A percentile compares a stretch with the other conserved stretches of the same genome.
phyloP scores from a whole-genome alignment of 768 basidiomycete species.

The Krasilnikovozyma curviuscula region DNA sequence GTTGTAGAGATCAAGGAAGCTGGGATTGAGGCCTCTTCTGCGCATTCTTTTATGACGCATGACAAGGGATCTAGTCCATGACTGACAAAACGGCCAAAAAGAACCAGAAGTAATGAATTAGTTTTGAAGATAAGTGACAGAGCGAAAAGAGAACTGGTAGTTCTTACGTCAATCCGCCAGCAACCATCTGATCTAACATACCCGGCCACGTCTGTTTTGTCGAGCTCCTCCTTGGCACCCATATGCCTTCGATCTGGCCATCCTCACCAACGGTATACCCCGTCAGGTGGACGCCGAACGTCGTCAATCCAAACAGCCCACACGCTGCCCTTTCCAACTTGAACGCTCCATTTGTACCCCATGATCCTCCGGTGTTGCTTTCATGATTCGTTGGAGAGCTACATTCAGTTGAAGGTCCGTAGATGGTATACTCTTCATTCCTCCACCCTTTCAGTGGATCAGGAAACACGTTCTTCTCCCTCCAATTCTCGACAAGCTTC shows the following conservation, averaged over 20 bases:
- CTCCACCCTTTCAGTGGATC: constrained; percentile 25
- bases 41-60: constrained; percentile 11
- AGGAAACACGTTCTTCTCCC: constrained; percentile 20
- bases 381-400: background rate
- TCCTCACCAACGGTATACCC: constrained; percentile 16
- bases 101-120: no score
- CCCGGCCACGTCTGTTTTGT: constrained; percentile 63
- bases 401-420: constrained; percentile 20
- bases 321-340: constrained; percentile 78
- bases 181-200: constrained; percentile 11
- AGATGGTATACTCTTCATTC: constrained; percentile 47
- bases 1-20: background rate
- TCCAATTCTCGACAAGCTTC: constrained; percentile 21
- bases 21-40: constrained; percentile 10
- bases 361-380: constrained; percentile 31
- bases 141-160: no score
- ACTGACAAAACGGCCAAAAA: no score
- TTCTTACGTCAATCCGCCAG: constrained; percentile 12
- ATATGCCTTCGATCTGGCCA: constrained; percentile 39
- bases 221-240: constrained; percentile 67
- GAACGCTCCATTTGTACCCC: constrained; percentile 48
- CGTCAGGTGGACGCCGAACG: constrained; percentile 83
- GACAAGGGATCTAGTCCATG: constrained; percentile 1
- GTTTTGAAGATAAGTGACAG: no score
- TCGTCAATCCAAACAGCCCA: constrained; percentile 69